Base-by-base conservation (phyloP, 108 stramenopile genomes). In the Nannochloropsis salina region DNA sequence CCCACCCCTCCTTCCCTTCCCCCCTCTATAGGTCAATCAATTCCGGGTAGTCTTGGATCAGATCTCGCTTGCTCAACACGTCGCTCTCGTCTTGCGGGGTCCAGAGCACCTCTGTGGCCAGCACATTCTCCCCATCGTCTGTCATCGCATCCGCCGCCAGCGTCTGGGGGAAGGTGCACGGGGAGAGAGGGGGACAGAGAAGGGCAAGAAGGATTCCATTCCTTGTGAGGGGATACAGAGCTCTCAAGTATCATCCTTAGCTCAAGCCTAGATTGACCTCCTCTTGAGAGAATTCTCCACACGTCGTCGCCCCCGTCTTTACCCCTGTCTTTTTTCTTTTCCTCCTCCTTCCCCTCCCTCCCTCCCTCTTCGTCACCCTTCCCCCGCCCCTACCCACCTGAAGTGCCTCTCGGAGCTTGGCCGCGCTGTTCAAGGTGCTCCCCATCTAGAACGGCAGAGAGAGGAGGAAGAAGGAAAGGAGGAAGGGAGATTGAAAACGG, bases 71-170 rank as follows among this genome's bases (percentile, higher is more conserved):
- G 6, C 82, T 83, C 31, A 89, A 43, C 22, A 83, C 82, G 40
- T 89, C 88, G 82, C 83, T 80, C 43, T 84, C 84, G 45, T 89
- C 88, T 79, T 89, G 84, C 11, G 88, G 88, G 15, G 88, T 89
- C 88, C 88, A 89, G 15, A 89, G 88, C 74, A 89, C 82, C 83
- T 89, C 88, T 3, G 85, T 83, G 9, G 83, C 88, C 15, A 89
- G 85, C 11, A 89, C 88, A 41, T 89, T 89, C 41, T 89, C 88
- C 21, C 88, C 88, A 8, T 51, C 80, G 88, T 89, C 88, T 8
- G 88, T 85, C 18, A 85, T 80, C n/a, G 84, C 45, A 15, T 84
- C 88, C 2, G 81, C 47, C 5, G 88, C 84, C 44, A 88, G 42
- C 2, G 88, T 42, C 44, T 88, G 74, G 44, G 82, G 82, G 84